Base-by-base conservation (phyloP, 2,329 filamentous ascomycete species). In the Monosporascus sp. region DNA sequence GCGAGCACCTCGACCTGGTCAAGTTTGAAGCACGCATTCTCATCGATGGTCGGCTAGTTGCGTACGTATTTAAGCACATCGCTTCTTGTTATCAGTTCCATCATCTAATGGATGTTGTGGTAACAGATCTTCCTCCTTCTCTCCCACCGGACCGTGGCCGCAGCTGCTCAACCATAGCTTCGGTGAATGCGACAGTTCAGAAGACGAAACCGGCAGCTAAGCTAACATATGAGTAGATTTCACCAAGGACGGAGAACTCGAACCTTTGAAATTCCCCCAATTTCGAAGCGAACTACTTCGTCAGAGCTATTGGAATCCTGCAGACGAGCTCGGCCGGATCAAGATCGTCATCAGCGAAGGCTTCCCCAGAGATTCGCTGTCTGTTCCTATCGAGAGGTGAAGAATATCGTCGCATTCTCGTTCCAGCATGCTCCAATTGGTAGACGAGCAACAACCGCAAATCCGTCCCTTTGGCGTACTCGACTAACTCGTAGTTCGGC, bases 361-460 rank as follows among this genome's bases (percentile, higher is more conserved):
- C 0, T 84, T 90, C 53, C 75, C 78, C 9, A 74, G 83, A 38
- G 75, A 80, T 54, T 80, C 73, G 2, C 52, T 71, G 1, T 71
- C 73, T 2, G 69, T 73, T 43, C 80, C 82, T 0, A 82, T 88
- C 58, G 84, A 89, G 61, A 75, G 83, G 74, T 88, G 56, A 88
- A 86, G 64, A 89, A 92, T 62, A 70, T 90, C 45, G 81, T 91
- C 24, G 81, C 81, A 15, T 94, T 96, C 68, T 86, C 90, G 1
- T 96, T 95, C 62, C 89, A 94, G 64, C 89, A 94, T 73, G 90
- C 88, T 37, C 90, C 90, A 1, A 71, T 88, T 51, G 79, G 90
- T 93, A 73, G 59, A 77, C 70, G 27, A 17, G 38, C 20, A 25
- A 5, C 37, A 31, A 1, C 18, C 39, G 41, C 24, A 49, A 7